These are phyloP conservation scores for Chenopodium formosanum DNA, from an alignment of 148 eudicot species.

Conservation along the genomic window DNA sequence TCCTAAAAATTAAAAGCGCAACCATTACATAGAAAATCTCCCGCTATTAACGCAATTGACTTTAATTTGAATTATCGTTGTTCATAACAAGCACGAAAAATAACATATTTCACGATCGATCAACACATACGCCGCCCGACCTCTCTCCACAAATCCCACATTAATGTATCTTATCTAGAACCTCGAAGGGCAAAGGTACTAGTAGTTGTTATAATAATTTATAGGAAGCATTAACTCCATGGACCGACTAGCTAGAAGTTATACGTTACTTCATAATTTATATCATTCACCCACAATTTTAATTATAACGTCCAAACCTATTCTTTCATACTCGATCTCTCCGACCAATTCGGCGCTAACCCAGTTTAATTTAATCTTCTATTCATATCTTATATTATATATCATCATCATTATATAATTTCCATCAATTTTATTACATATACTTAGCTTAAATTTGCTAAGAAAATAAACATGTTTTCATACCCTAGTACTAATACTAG, in stretches of 20 bases:
- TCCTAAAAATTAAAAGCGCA: neutral
- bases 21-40: neutral
- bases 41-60: neutral
- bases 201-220: neutral
- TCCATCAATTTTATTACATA: neutral
- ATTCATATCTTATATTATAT: neutral
- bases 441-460: neutral
- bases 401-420: neutral
- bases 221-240: conserved; percentile 17
- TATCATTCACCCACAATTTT: conserved; percentile 12
- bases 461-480: conserved; percentile 22
- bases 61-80: neutral
- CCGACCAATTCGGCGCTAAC: conserved; percentile 21
- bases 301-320: conserved; percentile 4
- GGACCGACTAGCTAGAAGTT: conserved; percentile 32
- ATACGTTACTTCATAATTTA: conserved; percentile 31
- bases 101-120: too few species aligned
- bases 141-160: conserved; percentile 1
- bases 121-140: neutral
- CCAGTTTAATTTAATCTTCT: neutral
- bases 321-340: neutral
- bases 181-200: conserved; percentile 16
- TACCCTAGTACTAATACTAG: conserved; percentile 14
- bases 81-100: neutral
- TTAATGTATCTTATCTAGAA: conserved; percentile 4